Evolutionary conservation across 768 basidiomycete species (phyloP).

Genomic region (Rhodotorula graminis): DNA sequence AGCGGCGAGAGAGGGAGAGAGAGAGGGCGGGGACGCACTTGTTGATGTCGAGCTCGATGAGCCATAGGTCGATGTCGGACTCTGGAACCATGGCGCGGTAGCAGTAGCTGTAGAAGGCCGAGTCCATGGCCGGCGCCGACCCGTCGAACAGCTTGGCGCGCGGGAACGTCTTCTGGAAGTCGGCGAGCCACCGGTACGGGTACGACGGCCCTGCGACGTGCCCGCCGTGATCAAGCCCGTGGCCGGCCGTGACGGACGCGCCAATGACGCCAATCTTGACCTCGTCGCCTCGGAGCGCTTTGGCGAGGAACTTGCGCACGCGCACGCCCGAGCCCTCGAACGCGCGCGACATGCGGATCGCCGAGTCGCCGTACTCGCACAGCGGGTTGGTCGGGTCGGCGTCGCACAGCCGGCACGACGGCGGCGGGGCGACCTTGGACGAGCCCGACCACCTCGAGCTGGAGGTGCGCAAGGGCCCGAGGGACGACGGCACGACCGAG

Average conservation of each 20-base stretch:
- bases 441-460: no score
- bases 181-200: not conserved
- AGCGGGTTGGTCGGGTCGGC: constrained; percentile 20
- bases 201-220: not conserved
- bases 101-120: constrained; percentile 18
- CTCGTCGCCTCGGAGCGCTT: constrained; percentile 36
- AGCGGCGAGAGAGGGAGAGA: not conserved
- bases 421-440: not conserved
- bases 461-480: not conserved
- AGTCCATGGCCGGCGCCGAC: constrained; percentile 5
- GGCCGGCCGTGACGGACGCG: constrained; percentile 31
- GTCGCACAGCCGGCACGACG: constrained; percentile 13
- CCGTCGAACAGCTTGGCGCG: constrained; percentile 9
- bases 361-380: constrained; percentile 34
- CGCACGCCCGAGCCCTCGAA: constrained; percentile 36
- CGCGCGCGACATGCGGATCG: constrained; percentile 32
- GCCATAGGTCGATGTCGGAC: constrained; percentile 7
- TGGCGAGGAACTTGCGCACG: constrained; percentile 33
- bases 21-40: not conserved
- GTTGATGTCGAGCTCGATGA: constrained; percentile 26
- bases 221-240: constrained; percentile 1
- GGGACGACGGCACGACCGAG: not conserved
- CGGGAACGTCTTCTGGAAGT: constrained; percentile 13
- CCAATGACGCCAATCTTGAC: constrained; percentile 39
- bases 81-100: not conserved